Percentiles rank a stretch among this genome's conserved stretches.
phyloP scores from a whole-genome alignment of 345 rosid genomes.

The Hevea brasiliensis region DNA sequence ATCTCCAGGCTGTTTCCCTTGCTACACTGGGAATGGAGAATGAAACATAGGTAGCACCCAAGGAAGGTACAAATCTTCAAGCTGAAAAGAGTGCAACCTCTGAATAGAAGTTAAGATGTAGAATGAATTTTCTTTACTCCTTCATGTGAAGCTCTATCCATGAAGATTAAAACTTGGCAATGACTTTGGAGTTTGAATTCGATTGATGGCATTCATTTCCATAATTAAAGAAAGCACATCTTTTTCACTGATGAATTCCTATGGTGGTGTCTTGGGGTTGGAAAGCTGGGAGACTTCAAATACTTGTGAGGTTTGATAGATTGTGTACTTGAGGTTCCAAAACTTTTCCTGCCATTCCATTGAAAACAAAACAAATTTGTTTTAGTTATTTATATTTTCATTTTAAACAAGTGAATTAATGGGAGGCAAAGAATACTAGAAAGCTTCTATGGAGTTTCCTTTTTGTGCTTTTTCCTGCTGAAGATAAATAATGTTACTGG shows the following conservation, averaged over 20 bases:
- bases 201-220: constrained; percentile 11
- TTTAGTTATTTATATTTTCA: not conserved
- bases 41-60: constrained; percentile 68
- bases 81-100: constrained; percentile 39
- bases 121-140: constrained; percentile 7
- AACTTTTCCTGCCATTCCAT: constrained; percentile 2
- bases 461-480: too few species aligned
- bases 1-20: constrained; percentile 82
- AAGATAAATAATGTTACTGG: too few species aligned
- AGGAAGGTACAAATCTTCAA: constrained; percentile 70
- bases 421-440: constrained; percentile 16
- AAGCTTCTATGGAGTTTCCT: constrained; percentile 9
- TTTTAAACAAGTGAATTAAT: not conserved
- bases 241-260: constrained; percentile 11
- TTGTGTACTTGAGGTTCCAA: constrained; percentile 21
- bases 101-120: constrained; percentile 29
- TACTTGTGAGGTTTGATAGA: constrained; percentile 37
- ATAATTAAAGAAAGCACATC: constrained; percentile 12
- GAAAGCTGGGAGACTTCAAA: constrained; percentile 20
- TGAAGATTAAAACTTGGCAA: not conserved
- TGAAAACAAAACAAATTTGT: constrained; percentile 5
- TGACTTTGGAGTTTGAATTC: constrained; percentile 8
- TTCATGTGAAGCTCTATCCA: not conserved
- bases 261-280: not conserved
- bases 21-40: constrained; percentile 61